Percentiles rank a stretch among this genome's conserved stretches.
phyloP scores from a whole-genome alignment of 2,329 filamentous ascomycete species.

The Lasiodiplodia gonubiensis region DNA sequence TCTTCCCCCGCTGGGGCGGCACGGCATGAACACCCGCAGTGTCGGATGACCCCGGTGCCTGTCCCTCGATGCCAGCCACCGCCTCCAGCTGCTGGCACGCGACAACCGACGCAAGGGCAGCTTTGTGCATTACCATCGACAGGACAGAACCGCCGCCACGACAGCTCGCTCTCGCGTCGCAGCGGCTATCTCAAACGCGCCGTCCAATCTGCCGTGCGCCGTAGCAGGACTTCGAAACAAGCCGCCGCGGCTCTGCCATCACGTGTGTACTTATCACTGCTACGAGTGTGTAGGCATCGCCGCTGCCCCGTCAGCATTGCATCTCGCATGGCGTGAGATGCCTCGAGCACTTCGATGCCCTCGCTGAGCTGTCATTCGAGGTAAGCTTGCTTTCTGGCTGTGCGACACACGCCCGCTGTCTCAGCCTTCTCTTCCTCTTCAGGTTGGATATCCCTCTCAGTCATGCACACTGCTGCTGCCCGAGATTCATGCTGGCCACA shows the following conservation, averaged over 20 bases:
- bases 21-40: conserved; percentile 13
- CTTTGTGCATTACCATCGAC: conserved; percentile 5
- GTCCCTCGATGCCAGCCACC: not conserved
- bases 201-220: conserved; percentile 15
- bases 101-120: conserved; percentile 14
- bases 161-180: conserved; percentile 11
- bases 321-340: conserved; percentile 16
- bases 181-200: conserved; percentile 4
- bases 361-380: not conserved
- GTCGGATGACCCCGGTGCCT: conserved; percentile 20
- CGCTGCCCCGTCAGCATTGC: conserved; percentile 10
- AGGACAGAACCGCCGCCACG: conserved; percentile 20
- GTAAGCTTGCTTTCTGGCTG: not conserved
- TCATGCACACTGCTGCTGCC: conserved; percentile 1
- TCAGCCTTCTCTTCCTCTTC: conserved; percentile 10
- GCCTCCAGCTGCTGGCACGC: conserved; percentile 1
- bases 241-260: conserved; percentile 15
- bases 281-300: no score
- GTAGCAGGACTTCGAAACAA: conserved; percentile 6
- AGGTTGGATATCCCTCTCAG: not conserved
- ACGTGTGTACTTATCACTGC: conserved; percentile 1
- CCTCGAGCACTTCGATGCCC: conserved; percentile 4
- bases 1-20: not conserved
- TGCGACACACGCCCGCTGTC: conserved; percentile 2
- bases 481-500: conserved; percentile 7